Evolutionary conservation across 805 yeast species (phyloP).

Genomic region (Candida dajiaensis): DNA sequence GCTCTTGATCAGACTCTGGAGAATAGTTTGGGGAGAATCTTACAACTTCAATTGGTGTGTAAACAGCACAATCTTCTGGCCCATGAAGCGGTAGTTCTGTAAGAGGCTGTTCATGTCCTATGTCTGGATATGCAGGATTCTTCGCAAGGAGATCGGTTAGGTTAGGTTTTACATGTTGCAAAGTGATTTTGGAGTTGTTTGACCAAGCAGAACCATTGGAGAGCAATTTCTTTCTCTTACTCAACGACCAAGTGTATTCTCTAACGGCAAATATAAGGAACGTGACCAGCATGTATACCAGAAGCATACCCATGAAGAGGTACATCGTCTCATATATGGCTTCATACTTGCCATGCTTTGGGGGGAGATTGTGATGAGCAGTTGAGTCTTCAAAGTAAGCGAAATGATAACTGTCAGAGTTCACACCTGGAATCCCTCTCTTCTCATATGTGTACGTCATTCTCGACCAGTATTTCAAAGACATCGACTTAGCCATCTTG

Average conservation of each 20-base stretch:
- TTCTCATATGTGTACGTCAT: neutral
- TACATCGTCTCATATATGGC: conserved; percentile 21
- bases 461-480: neutral
- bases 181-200: conserved; percentile 4
- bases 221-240: conserved; percentile 10
- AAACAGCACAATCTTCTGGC: neutral
- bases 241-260: conserved; percentile 23
- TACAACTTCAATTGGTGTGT: conserved; percentile 9
- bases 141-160: neutral
- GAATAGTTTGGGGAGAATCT: conserved; percentile 6
- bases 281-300: conserved; percentile 13
- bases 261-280: conserved; percentile 21
- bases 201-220: conserved; percentile 20
- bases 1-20: neutral
- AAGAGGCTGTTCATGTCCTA: neutral
- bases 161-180: conserved; percentile 1
- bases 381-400: conserved; percentile 25
- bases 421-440: conserved; percentile 24
- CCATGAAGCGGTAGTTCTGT: neutral
- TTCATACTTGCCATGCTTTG: conserved; percentile 12
- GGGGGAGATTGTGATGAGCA: conserved; percentile 6
- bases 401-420: conserved; percentile 23
- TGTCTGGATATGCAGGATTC: conserved; percentile 19
- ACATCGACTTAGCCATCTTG: neutral
- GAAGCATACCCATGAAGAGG: conserved; percentile 20